Evolutionary conservation across 805 yeast genomes (phyloP).

Genomic region (Saccharomycopsis sp.): DNA sequence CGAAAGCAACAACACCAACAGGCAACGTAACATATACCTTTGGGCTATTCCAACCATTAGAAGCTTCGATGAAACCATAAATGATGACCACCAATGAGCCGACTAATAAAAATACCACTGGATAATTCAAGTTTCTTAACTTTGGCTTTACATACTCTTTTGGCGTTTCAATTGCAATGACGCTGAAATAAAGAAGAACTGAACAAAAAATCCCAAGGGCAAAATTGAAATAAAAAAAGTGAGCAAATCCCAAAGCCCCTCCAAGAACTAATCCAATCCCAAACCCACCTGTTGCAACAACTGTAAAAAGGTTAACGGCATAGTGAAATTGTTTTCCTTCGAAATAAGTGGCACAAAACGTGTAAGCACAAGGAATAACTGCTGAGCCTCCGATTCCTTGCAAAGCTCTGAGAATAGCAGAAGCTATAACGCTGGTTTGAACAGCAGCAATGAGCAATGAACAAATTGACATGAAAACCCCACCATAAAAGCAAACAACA

Average conservation of each 20-base stretch:
- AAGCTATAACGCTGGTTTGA: conserved; percentile 24
- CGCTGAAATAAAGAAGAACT: conserved; percentile 24
- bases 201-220: conserved; percentile 31
- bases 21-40: conserved; percentile 37
- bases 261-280: conserved; percentile 32
- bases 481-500: conserved; percentile 23
- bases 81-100: conserved; percentile 30
- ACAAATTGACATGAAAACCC: conserved; percentile 33
- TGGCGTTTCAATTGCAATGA: conserved; percentile 23
- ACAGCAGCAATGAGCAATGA: conserved; percentile 30
- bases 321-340: conserved; percentile 22
- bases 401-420: conserved; percentile 35
- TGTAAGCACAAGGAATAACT: conserved; percentile 29
- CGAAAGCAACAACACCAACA: conserved; percentile 51
- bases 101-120: conserved; percentile 28
- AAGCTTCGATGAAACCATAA: conserved; percentile 15
- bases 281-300: conserved; percentile 23
- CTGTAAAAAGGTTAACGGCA: conserved; percentile 29
- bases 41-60: conserved; percentile 11
- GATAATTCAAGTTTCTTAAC: conserved; percentile 26
- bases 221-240: conserved; percentile 29
- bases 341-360: conserved; percentile 25
- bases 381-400: conserved; percentile 37
- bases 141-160: conserved; percentile 19
- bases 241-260: conserved; percentile 31